Evolutionary conservation across 495 filamentous ascomycete species (phyloP), one percentile per base, ranked within the genome.

Genomic region (Collariella sp.): DNA sequence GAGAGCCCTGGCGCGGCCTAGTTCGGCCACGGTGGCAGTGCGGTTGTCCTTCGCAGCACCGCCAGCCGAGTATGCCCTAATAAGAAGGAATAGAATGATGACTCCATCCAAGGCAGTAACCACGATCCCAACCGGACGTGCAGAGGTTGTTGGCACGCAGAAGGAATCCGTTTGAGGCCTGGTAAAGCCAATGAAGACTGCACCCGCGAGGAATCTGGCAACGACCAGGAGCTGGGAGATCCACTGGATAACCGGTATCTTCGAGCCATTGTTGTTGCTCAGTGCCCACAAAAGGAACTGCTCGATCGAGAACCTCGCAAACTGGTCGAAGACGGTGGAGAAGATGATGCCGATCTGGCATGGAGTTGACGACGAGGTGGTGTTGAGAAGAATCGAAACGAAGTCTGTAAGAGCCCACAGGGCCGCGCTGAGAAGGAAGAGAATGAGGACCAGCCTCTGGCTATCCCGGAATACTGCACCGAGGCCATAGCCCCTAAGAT

Each of bases 371-470:
- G 72, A 68, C 12, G 63, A 66, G 10, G 67, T 53, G 46, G 56
- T 42, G 31, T 76, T 63, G 60, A 81, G 67, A 22, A 78, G 60
- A 20, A 75, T 67, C 1, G 72, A 60, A 46, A 75, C 60, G 52
- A 81, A 80, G 50, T 73, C 72, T 61, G 71, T 56, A 19, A 72
- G 62, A 40, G 75, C 76, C 78, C 78, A 81, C 66, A 76, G 67
- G 46, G 73, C 72, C 26, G 72, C 67, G 54, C 72, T 73, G 10
- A 71, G 46, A 54, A 79, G 68, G 62, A 81, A 81, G 46, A 70
- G 56, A 59, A 76, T 61, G 78, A 81, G 78, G 77, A 75, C 78
- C 78, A 81, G 78, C 78, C 78, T 81, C 78, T 71, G 73, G 74
- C 77, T 73, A 73, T 81, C 77, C 70, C 72, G 66, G 60, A 78